A percentile compares a stretch with the other conserved stretches of the same genome.
Evolutionary conservation across 169 alveolate genomes (phyloP).

Genomic region (Plasmodium inui): DNA sequence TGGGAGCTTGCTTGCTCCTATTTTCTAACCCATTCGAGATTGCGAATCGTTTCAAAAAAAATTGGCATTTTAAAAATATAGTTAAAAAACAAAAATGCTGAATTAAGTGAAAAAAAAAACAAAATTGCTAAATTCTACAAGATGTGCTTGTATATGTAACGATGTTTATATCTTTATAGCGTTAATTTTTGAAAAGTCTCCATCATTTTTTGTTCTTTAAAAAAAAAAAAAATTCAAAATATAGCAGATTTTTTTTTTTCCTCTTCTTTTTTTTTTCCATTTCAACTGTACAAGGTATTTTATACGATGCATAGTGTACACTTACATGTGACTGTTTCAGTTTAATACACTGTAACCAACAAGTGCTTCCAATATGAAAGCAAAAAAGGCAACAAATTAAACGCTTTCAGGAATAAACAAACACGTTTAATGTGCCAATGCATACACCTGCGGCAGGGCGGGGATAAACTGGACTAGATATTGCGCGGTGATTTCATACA

Average conservation of each 20-base stretch:
- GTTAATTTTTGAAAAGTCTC: not conserved
- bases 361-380: not conserved
- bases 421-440: not conserved
- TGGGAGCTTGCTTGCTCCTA: not conserved
- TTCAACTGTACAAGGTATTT: not conserved
- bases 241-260: not conserved
- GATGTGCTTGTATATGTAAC: not conserved
- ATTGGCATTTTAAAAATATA: not conserved
- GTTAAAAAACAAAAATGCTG: not conserved
- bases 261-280: no score
- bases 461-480: not conserved
- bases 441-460: not conserved
- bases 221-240: not conserved
- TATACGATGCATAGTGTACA: not conserved
- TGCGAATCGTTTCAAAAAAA: constrained; percentile 2
- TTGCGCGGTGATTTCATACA: not conserved
- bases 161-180: not conserved
- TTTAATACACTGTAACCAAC: not conserved
- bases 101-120: not conserved
- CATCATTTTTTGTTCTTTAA: not conserved
- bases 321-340: not conserved
- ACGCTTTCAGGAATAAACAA: not conserved
- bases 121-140: not conserved
- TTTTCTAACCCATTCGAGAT: constrained; percentile 3
- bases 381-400: not conserved